Percentiles rank a stretch among this genome's conserved stretches.
Evolutionary conservation across 805 yeast genomes (phyloP).

Genomic region (Blastobotrys americana): DNA sequence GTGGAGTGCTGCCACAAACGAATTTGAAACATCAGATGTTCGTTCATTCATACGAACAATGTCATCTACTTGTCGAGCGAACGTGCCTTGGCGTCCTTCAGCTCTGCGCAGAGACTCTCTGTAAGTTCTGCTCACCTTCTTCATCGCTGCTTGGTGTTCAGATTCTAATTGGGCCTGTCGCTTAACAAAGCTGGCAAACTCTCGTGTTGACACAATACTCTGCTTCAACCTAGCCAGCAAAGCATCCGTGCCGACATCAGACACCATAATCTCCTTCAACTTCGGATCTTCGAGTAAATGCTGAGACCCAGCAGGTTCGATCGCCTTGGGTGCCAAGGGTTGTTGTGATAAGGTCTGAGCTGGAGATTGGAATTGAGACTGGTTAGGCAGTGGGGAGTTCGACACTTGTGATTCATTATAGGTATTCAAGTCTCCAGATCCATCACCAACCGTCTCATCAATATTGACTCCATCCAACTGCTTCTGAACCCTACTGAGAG

Average conservation of each 20-base stretch:
- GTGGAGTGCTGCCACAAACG: slow-evolving; percentile 71
- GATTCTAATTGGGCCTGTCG: slow-evolving; percentile 73
- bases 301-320: slow-evolving; percentile 6
- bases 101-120: slow-evolving; percentile 43
- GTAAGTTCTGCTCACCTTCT: slow-evolving; percentile 58
- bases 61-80: slow-evolving; percentile 56
- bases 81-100: slow-evolving; percentile 54
- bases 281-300: slow-evolving; percentile 31
- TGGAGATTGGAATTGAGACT: neutral
- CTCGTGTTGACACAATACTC: slow-evolving; percentile 75
- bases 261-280: slow-evolving; percentile 29
- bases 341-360: neutral
- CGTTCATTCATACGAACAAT: slow-evolving; percentile 75
- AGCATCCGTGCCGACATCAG: slow-evolving; percentile 58
- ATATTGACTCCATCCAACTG: neutral
- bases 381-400: neutral
- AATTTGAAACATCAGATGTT: slow-evolving; percentile 58
- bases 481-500: neutral
- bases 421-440: neutral
- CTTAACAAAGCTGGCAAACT: slow-evolving; percentile 68
- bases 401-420: neutral
- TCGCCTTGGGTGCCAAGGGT: neutral
- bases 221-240: slow-evolving; percentile 69
- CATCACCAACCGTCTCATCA: neutral
- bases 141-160: slow-evolving; percentile 66